These are phyloP conservation scores for Xerocomus minutiporus DNA, from an alignment of 1,284 basidiomycete genomes.

Conservation along the genomic window DNA sequence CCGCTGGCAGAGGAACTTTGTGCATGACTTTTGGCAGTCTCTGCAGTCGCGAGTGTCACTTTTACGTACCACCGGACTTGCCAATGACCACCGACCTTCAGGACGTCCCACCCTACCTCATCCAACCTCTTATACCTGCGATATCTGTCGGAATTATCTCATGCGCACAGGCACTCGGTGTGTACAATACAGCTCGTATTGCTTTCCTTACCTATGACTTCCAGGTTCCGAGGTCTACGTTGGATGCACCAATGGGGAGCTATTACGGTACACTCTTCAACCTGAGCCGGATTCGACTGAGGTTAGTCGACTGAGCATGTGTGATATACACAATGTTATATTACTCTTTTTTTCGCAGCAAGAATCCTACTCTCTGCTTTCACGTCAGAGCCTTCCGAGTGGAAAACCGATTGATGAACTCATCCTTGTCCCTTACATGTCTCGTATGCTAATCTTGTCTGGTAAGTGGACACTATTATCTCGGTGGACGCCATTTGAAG, in stretches of 20 bases:
- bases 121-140: slow-evolving; percentile 47
- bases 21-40: slow-evolving; percentile 7
- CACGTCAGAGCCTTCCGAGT: slow-evolving; percentile 58
- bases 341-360: slow-evolving; percentile 36
- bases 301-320: slow-evolving; percentile 34
- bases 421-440: slow-evolving; percentile 70
- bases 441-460: slow-evolving; percentile 64
- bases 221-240: slow-evolving; percentile 69
- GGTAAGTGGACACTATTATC: slow-evolving; percentile 39
- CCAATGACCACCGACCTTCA: slow-evolving; percentile 28
- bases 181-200: slow-evolving; percentile 26
- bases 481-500: slow-evolving; percentile 1
- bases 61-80: slow-evolving; percentile 18
- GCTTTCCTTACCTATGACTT: neutral
- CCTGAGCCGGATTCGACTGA: slow-evolving; percentile 44
- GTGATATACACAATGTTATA: neutral
- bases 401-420: slow-evolving; percentile 74
- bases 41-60: slow-evolving; percentile 1
- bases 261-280: slow-evolving; percentile 64
- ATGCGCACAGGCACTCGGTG: slow-evolving; percentile 49
- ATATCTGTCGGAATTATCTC: slow-evolving; percentile 35
- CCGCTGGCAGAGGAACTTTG: neutral
- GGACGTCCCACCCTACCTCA: slow-evolving; percentile 57
- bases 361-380: slow-evolving; percentile 62
- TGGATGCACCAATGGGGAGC: slow-evolving; percentile 68